Base-by-base conservation (phyloP, 495 filamentous ascomycete species). In the Trichoderma parareesei region DNA sequence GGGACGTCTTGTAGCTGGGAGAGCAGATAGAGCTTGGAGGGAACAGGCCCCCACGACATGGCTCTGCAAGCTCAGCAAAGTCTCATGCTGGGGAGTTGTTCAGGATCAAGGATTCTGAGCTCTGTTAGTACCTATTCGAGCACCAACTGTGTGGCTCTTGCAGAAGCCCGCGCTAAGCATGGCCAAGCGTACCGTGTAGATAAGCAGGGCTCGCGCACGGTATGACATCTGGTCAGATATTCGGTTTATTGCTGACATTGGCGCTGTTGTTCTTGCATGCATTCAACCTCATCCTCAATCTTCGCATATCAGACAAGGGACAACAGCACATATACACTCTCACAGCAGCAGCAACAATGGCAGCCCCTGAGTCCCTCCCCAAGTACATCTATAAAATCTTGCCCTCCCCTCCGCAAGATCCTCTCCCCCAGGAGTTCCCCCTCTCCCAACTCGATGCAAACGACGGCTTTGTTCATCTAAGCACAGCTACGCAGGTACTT, bases 21-120 rank as follows among this genome's bases (percentile, higher is more conserved):
- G 53, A 97, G 82, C 65, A 92, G 85, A 64, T 84, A 85, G 44
- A 90, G 82, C 48, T 75, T 80, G 10, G 88, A 89, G 20, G 91
- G 85, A 42, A 82, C 75, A 27, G 89, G 88, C 4, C 81, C 79
- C 65, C 77, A 82, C 61, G 75, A 76, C 82, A 87, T 87, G 63
- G 42, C 38, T 61, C 20, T 61, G 14, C 8, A 9, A 4, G 35
- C 38, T 43, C 20, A 20, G 18, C 14, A 41, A 20, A 41, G 38
- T 43, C 42, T 43, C 38, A 61, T 40, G 20, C 16, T 10, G 11
- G 6, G 42, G 18, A 41, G n/a, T n/a, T 37, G 33, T 6, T 20
- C 11, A 61, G 13, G 18, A 20, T n/a, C 38, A 10, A 41, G 38
- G 2, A 41, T 38, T 41, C 60, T 9, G n/a, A 27, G 2, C 41